These are phyloP conservation scores for Agrocybe pediades DNA, from an alignment of 768 basidiomycete genomes.

Conservation along the genomic window DNA sequence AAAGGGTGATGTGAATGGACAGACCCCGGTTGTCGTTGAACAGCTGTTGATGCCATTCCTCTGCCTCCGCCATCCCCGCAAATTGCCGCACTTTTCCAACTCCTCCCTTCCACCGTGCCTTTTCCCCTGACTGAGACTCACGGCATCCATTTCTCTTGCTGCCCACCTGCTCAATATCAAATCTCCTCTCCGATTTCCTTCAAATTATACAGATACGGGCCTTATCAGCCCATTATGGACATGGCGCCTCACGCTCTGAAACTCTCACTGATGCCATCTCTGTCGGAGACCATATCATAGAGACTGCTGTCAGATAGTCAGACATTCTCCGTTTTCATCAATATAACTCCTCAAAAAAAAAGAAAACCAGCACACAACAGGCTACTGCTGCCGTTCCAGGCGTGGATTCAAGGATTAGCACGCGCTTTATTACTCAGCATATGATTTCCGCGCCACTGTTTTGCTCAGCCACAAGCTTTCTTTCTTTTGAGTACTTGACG, in stretches of 20 bases:
- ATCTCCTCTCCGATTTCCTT: constrained; percentile 1
- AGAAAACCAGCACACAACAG: no score
- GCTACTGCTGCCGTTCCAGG: no score
- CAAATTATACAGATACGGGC: not conserved
- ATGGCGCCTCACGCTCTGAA: constrained; percentile 17
- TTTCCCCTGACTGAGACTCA: constrained; percentile 1
- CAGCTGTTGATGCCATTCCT: constrained; percentile 21
- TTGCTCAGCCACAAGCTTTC: no score
- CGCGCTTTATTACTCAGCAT: no score
- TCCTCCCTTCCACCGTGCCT: constrained; percentile 11
- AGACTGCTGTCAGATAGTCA: not conserved
- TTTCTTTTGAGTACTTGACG: no score
- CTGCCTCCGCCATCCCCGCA: constrained; percentile 20
- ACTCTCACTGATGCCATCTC: constrained; percentile 17
- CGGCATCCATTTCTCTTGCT: no score
- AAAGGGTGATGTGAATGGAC: constrained; percentile 19
- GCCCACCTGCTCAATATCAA: not conserved
- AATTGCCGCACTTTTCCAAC: constrained; percentile 18
- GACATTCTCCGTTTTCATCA: not conserved
- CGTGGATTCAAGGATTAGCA: no score
- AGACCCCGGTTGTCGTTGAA: constrained; percentile 25
- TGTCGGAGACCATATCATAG: constrained; percentile 6
- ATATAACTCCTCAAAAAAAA: no score
- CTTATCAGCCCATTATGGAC: constrained; percentile 15
- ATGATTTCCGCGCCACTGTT: no score